Conservation (phyloP, 2,329 filamentous ascomycete genomes). For the Penicillium thymicola region DNA sequence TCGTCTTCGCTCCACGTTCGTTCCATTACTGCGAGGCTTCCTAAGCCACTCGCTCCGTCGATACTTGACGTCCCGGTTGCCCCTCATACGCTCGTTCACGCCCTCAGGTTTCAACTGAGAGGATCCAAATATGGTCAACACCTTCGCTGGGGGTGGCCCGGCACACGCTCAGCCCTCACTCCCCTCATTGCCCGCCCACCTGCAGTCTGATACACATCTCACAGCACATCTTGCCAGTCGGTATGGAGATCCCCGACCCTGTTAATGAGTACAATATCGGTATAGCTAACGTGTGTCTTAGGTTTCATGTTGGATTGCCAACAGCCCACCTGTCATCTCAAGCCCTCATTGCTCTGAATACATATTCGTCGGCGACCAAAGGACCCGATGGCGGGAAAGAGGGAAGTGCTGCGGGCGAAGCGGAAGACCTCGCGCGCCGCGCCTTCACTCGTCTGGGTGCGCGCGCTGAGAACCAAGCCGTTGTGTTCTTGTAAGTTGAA, state of each 20-base stretch:
- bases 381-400: conserved; percentile 88
- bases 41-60: neutral
- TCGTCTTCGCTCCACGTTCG: neutral
- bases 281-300: conserved; percentile 52
- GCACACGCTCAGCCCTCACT: conserved; percentile 78
- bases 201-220: conserved; percentile 52
- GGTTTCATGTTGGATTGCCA: conserved; percentile 87
- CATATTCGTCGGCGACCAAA: conserved; percentile 83
- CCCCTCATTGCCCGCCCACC: conserved; percentile 75
- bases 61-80: neutral
- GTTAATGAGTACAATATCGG: neutral
- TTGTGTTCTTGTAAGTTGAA: conserved; percentile 79
- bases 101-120: neutral
- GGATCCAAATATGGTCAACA: conserved; percentile 37
- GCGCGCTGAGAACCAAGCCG: conserved; percentile 86
- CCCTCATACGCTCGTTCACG: conserved; percentile 1
- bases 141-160: conserved; percentile 45
- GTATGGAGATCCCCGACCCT: conserved; percentile 25
- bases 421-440: conserved; percentile 84
- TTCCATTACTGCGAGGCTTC: neutral
- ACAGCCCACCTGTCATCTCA: conserved; percentile 88
- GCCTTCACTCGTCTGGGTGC: conserved; percentile 82
- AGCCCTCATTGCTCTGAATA: conserved; percentile 88
- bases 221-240: conserved; percentile 52
- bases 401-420: conserved; percentile 86